A percentile compares a stretch with the other conserved stretches of the same genome.
Evolutionary conservation across 2,329 filamentous ascomycete genomes (phyloP).

Genomic region (Penicillium sp.): DNA sequence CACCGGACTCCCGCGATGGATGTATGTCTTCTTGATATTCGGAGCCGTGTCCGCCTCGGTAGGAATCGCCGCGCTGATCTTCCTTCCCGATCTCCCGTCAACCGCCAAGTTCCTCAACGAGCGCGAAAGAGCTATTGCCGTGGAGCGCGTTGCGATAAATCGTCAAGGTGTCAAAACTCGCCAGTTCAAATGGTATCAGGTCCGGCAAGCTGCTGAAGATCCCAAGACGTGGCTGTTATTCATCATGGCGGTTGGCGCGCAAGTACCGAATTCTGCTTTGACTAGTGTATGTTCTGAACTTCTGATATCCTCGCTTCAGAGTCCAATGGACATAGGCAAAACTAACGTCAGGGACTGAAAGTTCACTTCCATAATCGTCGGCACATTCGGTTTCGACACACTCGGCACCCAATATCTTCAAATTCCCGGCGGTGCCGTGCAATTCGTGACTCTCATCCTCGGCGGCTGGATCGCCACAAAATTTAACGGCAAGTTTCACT

Average conservation of each 20-base stretch:
- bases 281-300: constrained; percentile 45
- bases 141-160: constrained; percentile 52
- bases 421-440: constrained; percentile 57
- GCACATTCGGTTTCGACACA: constrained; percentile 48
- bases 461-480: constrained; percentile 52
- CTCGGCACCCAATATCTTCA: constrained; percentile 56
- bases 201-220: constrained; percentile 49
- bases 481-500: constrained; percentile 46
- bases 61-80: constrained; percentile 36
- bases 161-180: constrained; percentile 54
- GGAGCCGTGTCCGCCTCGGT: constrained; percentile 39
- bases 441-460: constrained; percentile 52
- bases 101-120: constrained; percentile 47
- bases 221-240: constrained; percentile 60
- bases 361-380: constrained; percentile 49
- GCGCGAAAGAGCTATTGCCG: constrained; percentile 52
- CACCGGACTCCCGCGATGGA: constrained; percentile 50
- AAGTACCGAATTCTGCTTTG: constrained; percentile 56
- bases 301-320: neutral
- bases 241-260: constrained; percentile 51
- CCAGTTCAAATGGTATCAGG: constrained; percentile 48
- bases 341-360: constrained; percentile 11
- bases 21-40: constrained; percentile 58
- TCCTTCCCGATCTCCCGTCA: constrained; percentile 46
- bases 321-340: neutral